Conservation (phyloP, 805 yeast genomes). For the Groenewaldozyma tartarivorans region DNA sequence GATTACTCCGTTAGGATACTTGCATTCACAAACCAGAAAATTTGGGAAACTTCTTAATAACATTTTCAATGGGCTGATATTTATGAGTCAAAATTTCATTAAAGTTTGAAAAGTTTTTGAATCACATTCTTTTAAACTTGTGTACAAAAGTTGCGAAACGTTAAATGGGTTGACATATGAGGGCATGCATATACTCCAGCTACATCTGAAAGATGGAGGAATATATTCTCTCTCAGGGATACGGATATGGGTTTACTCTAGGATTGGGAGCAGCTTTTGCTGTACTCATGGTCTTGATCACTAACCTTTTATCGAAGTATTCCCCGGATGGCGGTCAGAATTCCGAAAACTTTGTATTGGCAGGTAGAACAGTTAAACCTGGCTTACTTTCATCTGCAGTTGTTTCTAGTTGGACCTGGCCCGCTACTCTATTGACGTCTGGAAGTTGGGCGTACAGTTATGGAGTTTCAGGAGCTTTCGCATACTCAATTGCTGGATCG, state of each 20-base stretch:
- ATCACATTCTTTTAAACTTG: too few species aligned
- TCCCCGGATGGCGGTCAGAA: conserved; percentile 76
- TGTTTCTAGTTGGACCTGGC: conserved; percentile 90
- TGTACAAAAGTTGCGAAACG: too few species aligned
- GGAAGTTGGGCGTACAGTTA: conserved; percentile 67
- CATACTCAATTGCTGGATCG: conserved; percentile 84
- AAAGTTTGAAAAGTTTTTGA: too few species aligned
- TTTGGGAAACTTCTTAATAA: too few species aligned
- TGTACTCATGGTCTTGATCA: conserved; percentile 65
- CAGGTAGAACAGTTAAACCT: conserved; percentile 79
- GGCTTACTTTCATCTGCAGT: conserved; percentile 84
- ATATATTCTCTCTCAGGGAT: conserved; percentile 54
- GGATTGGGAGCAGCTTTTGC: conserved; percentile 68
- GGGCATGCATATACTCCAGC: too few species aligned
- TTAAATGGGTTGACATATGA: too few species aligned
- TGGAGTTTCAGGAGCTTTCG: conserved; percentile 73
- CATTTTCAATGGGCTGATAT: too few species aligned
- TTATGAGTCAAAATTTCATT: too few species aligned
- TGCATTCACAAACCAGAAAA: too few species aligned
- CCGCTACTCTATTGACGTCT: conserved; percentile 62
- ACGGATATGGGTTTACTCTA: conserved; percentile 79
- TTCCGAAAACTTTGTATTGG: conserved; percentile 88
- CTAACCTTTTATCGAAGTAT: conserved; percentile 61
- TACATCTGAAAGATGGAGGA: too few species aligned
- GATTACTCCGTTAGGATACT: too few species aligned